Base-by-base conservation (phyloP, 192 early-diverging fungal genomes). In the Podila minutissima region DNA sequence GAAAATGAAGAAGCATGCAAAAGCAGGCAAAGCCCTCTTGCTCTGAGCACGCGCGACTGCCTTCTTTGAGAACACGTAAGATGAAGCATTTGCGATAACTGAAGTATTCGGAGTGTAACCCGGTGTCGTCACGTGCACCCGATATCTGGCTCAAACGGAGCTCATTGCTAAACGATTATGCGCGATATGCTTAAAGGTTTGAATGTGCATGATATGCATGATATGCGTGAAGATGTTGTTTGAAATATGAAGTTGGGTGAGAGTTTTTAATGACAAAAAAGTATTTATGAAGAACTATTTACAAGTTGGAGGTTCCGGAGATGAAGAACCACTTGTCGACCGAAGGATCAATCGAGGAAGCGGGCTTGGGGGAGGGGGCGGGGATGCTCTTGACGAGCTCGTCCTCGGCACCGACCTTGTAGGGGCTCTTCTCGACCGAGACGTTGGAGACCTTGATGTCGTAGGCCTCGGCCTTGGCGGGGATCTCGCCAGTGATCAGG, bases 301-400 rank as follows among this genome's bases (percentile, higher is more conserved):
- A 85, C 72, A 85, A 74, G 79, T 85, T 91, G 53, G 90, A 88
- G 35, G 88, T 90, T 49, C 92, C 97, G 35, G 93, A 93, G 74
- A 99, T 94, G 89, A 94, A 99, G 92, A 97, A 99, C 97, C 97
- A 99, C 92, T 99, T 99, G 92, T 96, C 95, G 75, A 99, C 90
- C 59, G 94, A 95, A 33, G 93, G 86, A 71, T 96, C 94, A 83
- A 96, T 93, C 55, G 94, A 87, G 38, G 86, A 90, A 74, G 82
- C 73, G 65, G 71, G 87, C 75, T 74, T 89, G 84, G 77, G 89
- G 72, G 69, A 74, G 69, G 84, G 86, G 82, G 92, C 74, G 84
- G 89, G 89, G 75, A 89, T 74, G 83, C 82, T 72, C 65, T 87
- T 74, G 77, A 89, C 87, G 51, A 85, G 74, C 24, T 88, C 91